phyloP scores from a whole-genome alignment of 2,329 filamentous ascomycete genomes.

The Aciculosporium take region DNA sequence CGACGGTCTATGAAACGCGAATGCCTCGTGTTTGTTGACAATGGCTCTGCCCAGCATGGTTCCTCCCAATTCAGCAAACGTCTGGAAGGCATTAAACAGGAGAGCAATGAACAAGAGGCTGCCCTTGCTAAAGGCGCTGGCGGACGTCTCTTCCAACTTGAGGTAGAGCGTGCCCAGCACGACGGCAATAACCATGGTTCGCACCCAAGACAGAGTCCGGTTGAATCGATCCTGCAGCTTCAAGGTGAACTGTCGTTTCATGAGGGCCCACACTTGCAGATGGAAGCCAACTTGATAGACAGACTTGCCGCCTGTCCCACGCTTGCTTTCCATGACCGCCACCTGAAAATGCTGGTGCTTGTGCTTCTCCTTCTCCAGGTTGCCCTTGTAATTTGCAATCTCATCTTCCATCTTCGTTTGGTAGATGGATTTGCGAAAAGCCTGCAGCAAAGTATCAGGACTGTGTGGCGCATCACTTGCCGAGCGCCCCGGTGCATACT shows the following conservation, averaged over 20 bases:
- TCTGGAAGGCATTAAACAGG: constrained; percentile 77
- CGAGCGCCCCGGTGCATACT: constrained; percentile 55
- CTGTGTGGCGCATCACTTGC: constrained; percentile 53
- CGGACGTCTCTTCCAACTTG: constrained; percentile 48
- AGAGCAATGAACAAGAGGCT: constrained; percentile 69
- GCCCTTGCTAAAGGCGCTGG: constrained; percentile 66
- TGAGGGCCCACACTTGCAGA: constrained; percentile 67
- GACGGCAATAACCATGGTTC: constrained; percentile 57
- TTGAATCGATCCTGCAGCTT: constrained; percentile 77
- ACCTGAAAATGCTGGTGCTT: constrained; percentile 62
- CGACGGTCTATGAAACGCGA: constrained; percentile 69
- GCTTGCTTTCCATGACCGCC: constrained; percentile 67
- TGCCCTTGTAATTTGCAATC: constrained; percentile 54
- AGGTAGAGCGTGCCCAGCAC: constrained; percentile 70
- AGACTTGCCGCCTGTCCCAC: constrained; percentile 57
- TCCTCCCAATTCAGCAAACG: constrained; percentile 61
- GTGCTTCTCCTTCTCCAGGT: constrained; percentile 48
- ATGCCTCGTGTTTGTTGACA: constrained; percentile 72
- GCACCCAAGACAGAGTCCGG: constrained; percentile 56
- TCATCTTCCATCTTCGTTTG: constrained; percentile 44
- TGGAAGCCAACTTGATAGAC: constrained; percentile 77
- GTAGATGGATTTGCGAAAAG: constrained; percentile 53
- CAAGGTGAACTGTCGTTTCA: constrained; percentile 71
- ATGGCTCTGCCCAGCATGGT: constrained; percentile 66
- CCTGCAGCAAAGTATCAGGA: constrained; percentile 50